Evolutionary conservation across 495 filamentous ascomycete genomes (phyloP), one percentile per base, ranked within the genome.

Genomic region (Annulohypoxylon moriforme): DNA sequence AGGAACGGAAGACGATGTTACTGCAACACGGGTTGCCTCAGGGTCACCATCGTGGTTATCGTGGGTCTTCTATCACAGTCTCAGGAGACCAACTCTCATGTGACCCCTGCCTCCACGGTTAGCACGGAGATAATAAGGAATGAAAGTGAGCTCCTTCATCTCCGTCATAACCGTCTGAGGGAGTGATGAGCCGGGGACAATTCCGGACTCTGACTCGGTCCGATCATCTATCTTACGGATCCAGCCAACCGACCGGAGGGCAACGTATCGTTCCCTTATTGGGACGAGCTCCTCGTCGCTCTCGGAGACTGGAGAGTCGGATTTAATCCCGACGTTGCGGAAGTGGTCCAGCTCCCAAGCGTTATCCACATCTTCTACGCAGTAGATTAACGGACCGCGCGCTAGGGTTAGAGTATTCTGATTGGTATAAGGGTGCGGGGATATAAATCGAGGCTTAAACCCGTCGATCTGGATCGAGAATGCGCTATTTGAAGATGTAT

Each of bases 301-400:
- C 44, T 81, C 81, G 20, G 49, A 63, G 16, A 79, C 73, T n/a
- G 72, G 73, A 44, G 76, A 75, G 57, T 78, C 79, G 34, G 78
- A 68, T 33, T 75, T 52, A 58, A 85, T 76, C 38, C 78, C 80
- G 36, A 84, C 69, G 31, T 81, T 81, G 78, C 86, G 86, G 78
- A 88, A 88, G 77, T 89, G 87, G 68, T 86, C 78, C 29, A 80
- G 60, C 64, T 87, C 86, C 84, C 87, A 88, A n/a, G 81, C 68
- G 69, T 89, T 88, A 71, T 89, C 86, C 38, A 80, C 60, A 65
- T 88, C 86, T 63, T 88, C 87, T 14, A 86, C 81, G 69, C 86
- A 89, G 76, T 88, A 89, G 10, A 89, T 80, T 40, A 89, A 75
- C 3, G 86, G 86, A 7, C 87, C 87, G 33, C 86, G 78, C 4